Evolutionary conservation across 2,329 filamentous ascomycete genomes (phyloP), one percentile per base, ranked within the genome.

Genomic region (Penicillium fuscoglaucum): DNA sequence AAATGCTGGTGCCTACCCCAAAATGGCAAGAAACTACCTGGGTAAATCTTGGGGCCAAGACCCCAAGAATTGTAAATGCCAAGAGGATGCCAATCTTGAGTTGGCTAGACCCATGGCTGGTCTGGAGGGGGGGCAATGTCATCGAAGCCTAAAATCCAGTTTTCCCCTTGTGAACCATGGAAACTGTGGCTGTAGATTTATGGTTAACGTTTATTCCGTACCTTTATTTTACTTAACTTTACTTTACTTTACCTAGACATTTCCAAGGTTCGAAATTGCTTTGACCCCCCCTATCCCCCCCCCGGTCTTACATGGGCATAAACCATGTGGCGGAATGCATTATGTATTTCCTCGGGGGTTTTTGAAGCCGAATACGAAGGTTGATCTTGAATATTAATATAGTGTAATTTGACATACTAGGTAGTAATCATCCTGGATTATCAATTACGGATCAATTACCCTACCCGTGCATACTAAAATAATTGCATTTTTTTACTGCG

Each of bases 311-410:
- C 58, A 52, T 46, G 28, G 60, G 7, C 48, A 57, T 51, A 52
- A 62, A 55, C 64, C 63, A 66, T 66, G 65, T 66, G 65, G 64
- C 60, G 57, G 58, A 53, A 57, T 59, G 59, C 57, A 61, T 53
- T 55, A 61, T 12, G 29, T 31, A 33, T 61, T 52, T 60, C 28
- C 40, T 61, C 58, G 59, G 62, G 62, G 65, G 52, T 62, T 66
- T 47, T 47, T 60, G 37, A 45, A 21, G 5, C 57, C 62, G 65
- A 63, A 66, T 63, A 65, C 63, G 63, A 65, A 46, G 40, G 2
- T 51, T 51, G 29, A 28, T 43, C n/a, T 28, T 41, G 26, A 29
- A 31, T 26, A 24, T 37, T 49, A 45, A 40, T 40, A 10, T 12
- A 45, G 40, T 45, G 49, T 33, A 43, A 44, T 19, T 39, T 43